Evolutionary conservation across 768 basidiomycete genomes (phyloP).

Genomic region (Pulveroboletus sp.): DNA sequence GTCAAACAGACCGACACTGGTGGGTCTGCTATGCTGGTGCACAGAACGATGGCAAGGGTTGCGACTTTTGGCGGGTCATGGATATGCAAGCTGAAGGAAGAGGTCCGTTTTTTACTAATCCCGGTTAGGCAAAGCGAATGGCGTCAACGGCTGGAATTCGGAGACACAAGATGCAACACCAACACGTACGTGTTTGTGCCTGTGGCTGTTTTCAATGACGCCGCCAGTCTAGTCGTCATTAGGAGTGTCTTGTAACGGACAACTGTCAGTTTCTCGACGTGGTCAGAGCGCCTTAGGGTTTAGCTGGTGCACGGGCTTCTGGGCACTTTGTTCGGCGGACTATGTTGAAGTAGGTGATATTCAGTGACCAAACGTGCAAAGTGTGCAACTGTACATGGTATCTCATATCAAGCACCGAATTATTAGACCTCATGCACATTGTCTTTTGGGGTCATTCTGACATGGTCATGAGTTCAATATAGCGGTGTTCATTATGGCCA

Average conservation of each 20-base stretch:
- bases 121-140: not conserved
- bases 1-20: slow-evolving; percentile 63
- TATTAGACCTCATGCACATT: not conserved
- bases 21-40: slow-evolving; percentile 75
- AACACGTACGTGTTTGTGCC: slow-evolving; percentile 2
- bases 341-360: slow-evolving; percentile 1
- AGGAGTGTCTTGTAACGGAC: not conserved
- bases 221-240: not conserved
- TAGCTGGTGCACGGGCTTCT: not conserved
- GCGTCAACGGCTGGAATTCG: not conserved
- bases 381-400: not conserved
- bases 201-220: not conserved
- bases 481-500: slow-evolving; percentile 1
- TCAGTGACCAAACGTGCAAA: not conserved
- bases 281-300: not conserved
- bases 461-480: too few species aligned
- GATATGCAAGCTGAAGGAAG: slow-evolving; percentile 67
- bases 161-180: not conserved
- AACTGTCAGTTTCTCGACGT: too few species aligned
- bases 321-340: not conserved
- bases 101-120: slow-evolving; percentile 41
- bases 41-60: slow-evolving; percentile 83
- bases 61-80: slow-evolving; percentile 71
- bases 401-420: not conserved
- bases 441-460: too few species aligned